phyloP scores from a whole-genome alignment of 495 filamentous ascomycete genomes.

The Neurospora intermedia region DNA sequence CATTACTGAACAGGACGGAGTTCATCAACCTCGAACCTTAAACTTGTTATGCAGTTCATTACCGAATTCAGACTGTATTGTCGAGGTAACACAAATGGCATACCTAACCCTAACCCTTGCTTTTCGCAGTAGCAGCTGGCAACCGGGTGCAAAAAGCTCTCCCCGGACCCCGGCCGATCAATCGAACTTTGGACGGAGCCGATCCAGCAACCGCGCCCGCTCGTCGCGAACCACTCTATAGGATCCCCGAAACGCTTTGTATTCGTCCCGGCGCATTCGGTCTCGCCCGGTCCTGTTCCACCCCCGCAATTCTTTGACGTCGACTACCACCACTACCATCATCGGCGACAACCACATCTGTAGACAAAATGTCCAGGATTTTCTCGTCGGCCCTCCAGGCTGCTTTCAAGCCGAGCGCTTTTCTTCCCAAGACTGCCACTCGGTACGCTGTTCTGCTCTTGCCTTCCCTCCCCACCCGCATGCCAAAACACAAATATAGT shows the following conservation, averaged over 20 bases:
- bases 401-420: slow-evolving; percentile 7
- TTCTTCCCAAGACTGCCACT: slow-evolving; percentile 2
- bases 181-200: neutral
- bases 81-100: neutral
- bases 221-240: neutral
- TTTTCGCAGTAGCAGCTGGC: neutral
- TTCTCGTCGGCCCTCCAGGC: slow-evolving; percentile 12
- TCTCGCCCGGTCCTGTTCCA: neutral
- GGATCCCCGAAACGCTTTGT: neutral
- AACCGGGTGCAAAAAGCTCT: neutral
- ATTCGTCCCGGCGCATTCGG: neutral
- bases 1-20: neutral
- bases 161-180: neutral
- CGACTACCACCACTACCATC: neutral
- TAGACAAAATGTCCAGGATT: neutral
- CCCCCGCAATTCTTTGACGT: neutral
- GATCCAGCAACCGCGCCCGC: neutral
- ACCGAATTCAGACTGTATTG: neutral
- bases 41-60: neutral
- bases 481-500: too few species aligned
- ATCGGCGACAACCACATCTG: neutral
- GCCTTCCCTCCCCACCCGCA: too few species aligned
- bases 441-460: slow-evolving; percentile 4
- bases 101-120: neutral
- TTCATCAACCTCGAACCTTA: neutral